Evolutionary conservation across 176 grass and related monocot genomes (phyloP).

Genomic region (Paspalum notatum): DNA sequence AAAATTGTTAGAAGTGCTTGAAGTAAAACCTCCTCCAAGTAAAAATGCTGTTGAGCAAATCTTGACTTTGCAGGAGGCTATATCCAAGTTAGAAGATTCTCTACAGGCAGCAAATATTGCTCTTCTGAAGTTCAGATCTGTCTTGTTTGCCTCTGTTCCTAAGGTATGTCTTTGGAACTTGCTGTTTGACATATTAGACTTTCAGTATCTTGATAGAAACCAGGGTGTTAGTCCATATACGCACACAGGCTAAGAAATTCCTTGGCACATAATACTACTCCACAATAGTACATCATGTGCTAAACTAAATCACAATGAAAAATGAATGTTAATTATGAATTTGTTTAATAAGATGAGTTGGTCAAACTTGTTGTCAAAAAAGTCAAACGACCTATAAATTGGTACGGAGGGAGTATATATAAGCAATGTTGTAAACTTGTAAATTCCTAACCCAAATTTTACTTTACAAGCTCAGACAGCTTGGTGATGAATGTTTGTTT

Average conservation of each 20-base stretch:
- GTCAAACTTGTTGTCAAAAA: too few relatives aligned
- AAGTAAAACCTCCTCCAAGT: conserved; percentile 62
- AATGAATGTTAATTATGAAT: too few relatives aligned
- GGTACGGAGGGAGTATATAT: too few relatives aligned
- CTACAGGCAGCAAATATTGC: conserved; percentile 65
- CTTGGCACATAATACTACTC: background rate
- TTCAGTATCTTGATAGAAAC: background rate
- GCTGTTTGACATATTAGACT: conserved; percentile 19
- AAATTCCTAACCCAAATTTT: conserved; percentile 25
- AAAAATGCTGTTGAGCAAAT: conserved; percentile 86
- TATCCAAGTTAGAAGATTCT: conserved; percentile 68
- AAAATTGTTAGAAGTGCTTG: conserved; percentile 61
- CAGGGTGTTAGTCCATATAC: background rate
- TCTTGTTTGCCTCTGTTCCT: conserved; percentile 70
- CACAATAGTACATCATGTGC: too few relatives aligned
- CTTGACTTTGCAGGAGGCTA: conserved; percentile 64
- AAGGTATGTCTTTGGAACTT: conserved; percentile 51
- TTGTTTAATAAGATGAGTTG: too few relatives aligned
- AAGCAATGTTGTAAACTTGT: background rate
- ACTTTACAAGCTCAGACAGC: conserved; percentile 13
- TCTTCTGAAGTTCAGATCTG: conserved; percentile 84
- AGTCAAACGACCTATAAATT: too few relatives aligned
- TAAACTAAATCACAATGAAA: too few relatives aligned
- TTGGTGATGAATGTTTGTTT: background rate
- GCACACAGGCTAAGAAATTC: background rate